Conservation (phyloP, 1,139 yeast genomes). For the Hemisphaericaspora xylanilytica region DNA sequence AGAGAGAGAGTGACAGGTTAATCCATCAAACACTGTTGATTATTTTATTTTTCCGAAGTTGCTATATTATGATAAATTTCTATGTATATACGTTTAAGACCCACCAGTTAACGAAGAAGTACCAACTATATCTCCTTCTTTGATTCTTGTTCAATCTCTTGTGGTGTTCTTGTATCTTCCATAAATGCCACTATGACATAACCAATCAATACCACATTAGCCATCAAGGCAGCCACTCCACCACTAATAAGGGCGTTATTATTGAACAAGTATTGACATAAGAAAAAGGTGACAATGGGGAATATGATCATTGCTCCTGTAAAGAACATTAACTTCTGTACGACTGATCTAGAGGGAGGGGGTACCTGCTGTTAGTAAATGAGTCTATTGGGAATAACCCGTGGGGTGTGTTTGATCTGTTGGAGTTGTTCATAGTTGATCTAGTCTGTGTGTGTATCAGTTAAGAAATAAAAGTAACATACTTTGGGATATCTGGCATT, state of each 20-base stretch:
- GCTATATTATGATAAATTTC: no score
- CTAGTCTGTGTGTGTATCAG: background rate
- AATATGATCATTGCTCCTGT: slow-evolving; percentile 84
- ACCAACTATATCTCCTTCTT: slow-evolving; percentile 12
- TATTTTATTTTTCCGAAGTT: no score
- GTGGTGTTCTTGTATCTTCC: slow-evolving; percentile 57
- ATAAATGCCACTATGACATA: slow-evolving; percentile 84
- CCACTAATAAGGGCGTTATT: slow-evolving; percentile 76
- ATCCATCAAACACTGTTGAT: no score
- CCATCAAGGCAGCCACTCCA: slow-evolving; percentile 83
- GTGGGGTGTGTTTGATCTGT: no score
- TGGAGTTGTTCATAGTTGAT: no score
- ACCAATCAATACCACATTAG: slow-evolving; percentile 82
- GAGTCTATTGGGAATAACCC: no score
- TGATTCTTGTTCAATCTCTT: slow-evolving; percentile 18
- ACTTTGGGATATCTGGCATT: slow-evolving; percentile 62
- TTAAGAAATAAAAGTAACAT: slow-evolving; percentile 22
- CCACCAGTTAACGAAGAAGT: no score
- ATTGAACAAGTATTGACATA: slow-evolving; percentile 51
- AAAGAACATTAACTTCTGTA: slow-evolving; percentile 75
- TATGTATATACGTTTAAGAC: no score
- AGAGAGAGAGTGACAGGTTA: no score
- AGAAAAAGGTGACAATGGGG: slow-evolving; percentile 75
- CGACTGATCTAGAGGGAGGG: slow-evolving; percentile 45
- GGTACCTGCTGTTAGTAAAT: background rate